Evolutionary conservation across 2,329 filamentous ascomycete genomes (phyloP).

Genomic region (Cadophora sp.): DNA sequence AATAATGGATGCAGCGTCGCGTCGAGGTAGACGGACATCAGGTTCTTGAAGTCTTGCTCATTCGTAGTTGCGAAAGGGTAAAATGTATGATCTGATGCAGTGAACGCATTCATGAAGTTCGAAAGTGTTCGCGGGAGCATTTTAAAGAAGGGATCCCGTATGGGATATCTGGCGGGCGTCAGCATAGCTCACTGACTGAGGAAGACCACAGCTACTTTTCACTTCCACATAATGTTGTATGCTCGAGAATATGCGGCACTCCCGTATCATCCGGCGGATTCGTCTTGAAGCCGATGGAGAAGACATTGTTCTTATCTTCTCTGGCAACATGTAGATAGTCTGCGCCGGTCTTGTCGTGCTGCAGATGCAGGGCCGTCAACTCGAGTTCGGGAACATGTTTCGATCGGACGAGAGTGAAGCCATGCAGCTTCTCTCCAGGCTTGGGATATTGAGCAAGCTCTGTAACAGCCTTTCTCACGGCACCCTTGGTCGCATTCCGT

Average conservation of each 20-base stretch:
- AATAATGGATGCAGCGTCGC: slow-evolving; percentile 89
- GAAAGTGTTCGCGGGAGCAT: slow-evolving; percentile 98
- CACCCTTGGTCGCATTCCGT: slow-evolving; percentile 55
- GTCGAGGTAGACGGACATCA: slow-evolving; percentile 96
- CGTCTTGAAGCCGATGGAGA: slow-evolving; percentile 98
- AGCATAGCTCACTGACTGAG: slow-evolving; percentile 36
- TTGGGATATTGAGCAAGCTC: slow-evolving; percentile 78
- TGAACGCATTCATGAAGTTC: slow-evolving; percentile 99
- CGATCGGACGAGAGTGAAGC: slow-evolving; percentile 87
- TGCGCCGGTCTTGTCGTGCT: slow-evolving; percentile 94
- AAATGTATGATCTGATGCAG: slow-evolving; percentile 92
- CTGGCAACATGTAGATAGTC: slow-evolving; percentile 95
- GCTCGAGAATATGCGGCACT: slow-evolving; percentile 95
- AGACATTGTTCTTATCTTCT: slow-evolving; percentile 98
- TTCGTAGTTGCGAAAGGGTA: slow-evolving; percentile 99
- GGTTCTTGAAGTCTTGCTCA: slow-evolving; percentile 90
- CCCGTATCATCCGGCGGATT: slow-evolving; percentile 97
- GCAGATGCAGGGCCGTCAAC: slow-evolving; percentile 86
- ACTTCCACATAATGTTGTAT: slow-evolving; percentile 95
- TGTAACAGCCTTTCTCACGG: slow-evolving; percentile 70
- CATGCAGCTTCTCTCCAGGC: slow-evolving; percentile 85
- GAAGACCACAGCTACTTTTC: slow-evolving; percentile 68
- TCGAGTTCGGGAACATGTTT: slow-evolving; percentile 96
- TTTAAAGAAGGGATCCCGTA: slow-evolving; percentile 99
- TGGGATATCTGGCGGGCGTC: slow-evolving; percentile 75